Conservation (phyloP, 495 filamentous ascomycete species). For the Astrothelium macrocarpum region DNA sequence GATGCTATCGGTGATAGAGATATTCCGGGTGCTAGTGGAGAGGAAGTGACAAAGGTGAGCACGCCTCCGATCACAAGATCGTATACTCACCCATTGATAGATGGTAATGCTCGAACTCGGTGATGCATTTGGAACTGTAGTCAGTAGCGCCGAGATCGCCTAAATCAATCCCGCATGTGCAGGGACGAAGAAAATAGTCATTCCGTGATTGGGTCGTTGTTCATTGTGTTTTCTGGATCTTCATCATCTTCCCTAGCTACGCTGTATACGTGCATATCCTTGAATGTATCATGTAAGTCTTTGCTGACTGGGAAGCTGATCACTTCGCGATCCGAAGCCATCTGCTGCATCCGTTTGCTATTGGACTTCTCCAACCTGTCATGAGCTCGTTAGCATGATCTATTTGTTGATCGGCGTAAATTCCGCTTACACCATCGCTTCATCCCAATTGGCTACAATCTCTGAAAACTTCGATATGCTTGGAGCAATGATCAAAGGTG, state of each 20-base stretch:
- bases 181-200: not conserved
- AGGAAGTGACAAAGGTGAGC: slow-evolving; percentile 25
- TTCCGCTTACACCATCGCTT: not conserved
- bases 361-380: not conserved
- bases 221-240: not conserved
- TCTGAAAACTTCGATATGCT: not conserved
- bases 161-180: slow-evolving; percentile 5
- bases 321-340: not conserved
- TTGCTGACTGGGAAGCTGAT: slow-evolving; percentile 10
- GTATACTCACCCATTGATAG: slow-evolving; percentile 7
- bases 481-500: not conserved
- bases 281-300: slow-evolving; percentile 11
- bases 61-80: not conserved
- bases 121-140: slow-evolving; percentile 32
- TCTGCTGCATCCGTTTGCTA: not conserved
- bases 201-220: not conserved
- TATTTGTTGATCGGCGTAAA: not conserved
- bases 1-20: slow-evolving; percentile 52
- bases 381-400: not conserved
- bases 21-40: slow-evolving; percentile 40
- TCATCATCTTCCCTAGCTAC: slow-evolving; percentile 6
- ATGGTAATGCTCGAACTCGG: slow-evolving; percentile 29
- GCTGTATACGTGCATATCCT: slow-evolving; percentile 10
- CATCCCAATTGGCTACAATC: too few species aligned
- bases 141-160: slow-evolving; percentile 27